A percentile compares a stretch with the other conserved stretches of the same genome.
phyloP scores from a whole-genome alignment of 441 rosid species.

The Hypseocharis bilobata region DNA sequence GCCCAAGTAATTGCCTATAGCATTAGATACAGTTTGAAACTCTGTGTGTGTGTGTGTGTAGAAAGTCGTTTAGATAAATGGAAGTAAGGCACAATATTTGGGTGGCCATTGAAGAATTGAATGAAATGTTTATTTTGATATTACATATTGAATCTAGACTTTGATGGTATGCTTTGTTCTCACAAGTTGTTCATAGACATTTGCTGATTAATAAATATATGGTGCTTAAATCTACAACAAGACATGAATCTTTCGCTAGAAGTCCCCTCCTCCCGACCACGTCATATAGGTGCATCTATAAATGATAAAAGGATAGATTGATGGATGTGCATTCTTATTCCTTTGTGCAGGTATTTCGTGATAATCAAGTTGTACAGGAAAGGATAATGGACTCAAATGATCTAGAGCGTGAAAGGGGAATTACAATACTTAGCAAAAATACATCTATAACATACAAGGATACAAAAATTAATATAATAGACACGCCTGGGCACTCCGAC shows the following conservation, averaged over 20 bases:
- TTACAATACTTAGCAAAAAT: constrained; percentile 89
- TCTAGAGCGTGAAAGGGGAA: constrained; percentile 93
- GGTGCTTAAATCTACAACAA: neutral
- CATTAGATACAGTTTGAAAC: too few species aligned
- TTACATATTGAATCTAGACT: neutral
- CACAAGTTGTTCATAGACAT: neutral
- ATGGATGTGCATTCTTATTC: constrained; percentile 4
- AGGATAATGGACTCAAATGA: constrained; percentile 97
- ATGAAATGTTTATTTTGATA: neutral
- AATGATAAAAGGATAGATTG: neutral
- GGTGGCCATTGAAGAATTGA: neutral
- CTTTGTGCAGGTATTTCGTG: constrained; percentile 69
- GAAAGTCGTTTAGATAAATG: too few species aligned
- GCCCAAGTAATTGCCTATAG: too few species aligned
- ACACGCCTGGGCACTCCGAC: constrained; percentile 97
- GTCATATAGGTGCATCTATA: neutral
- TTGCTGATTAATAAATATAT: neutral
- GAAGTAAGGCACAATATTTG: too few species aligned
- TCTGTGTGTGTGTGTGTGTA: too few species aligned
- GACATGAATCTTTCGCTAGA: neutral
- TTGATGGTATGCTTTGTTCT: neutral
- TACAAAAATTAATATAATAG: constrained; percentile 77
- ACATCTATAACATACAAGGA: constrained; percentile 83
- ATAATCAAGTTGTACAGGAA: constrained; percentile 76
- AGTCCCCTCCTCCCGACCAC: neutral